Percentiles rank a stretch among this genome's conserved stretches.
These are phyloP conservation scores for Porodaedalea pini DNA, from an alignment of 1,284 basidiomycete species.

Conservation along the genomic window DNA sequence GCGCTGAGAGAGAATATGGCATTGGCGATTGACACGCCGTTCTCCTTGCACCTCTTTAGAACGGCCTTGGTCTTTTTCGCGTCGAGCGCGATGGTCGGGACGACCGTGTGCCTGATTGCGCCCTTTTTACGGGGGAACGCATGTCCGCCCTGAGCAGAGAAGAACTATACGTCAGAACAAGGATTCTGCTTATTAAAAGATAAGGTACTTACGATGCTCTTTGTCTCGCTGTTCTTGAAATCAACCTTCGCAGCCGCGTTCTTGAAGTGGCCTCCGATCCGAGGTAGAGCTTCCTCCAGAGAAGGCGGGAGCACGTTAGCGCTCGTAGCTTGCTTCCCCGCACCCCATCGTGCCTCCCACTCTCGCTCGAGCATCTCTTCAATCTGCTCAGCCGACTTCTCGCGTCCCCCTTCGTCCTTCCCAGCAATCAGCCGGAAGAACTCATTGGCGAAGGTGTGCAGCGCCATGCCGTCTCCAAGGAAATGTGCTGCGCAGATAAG, in stretches of 20 bases:
- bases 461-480: conserved; percentile 75
- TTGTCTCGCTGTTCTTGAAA: conserved; percentile 48
- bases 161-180: conserved; percentile 10
- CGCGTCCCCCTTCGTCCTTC: conserved; percentile 29
- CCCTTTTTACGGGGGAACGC: conserved; percentile 50
- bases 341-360: conserved; percentile 41
- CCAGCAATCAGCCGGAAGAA: conserved; percentile 55
- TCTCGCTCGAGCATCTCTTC: conserved; percentile 42
- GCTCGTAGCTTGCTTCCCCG: conserved; percentile 9
- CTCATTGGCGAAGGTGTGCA: conserved; percentile 72
- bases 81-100: conserved; percentile 60
- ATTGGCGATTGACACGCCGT: conserved; percentile 71
- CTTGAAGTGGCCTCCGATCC: conserved; percentile 36
- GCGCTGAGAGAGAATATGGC: conserved; percentile 74
- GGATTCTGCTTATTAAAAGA: not conserved
- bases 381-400: conserved; percentile 41
- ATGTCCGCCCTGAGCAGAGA: conserved; percentile 55
- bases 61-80: conserved; percentile 52
- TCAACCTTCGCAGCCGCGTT: conserved; percentile 51
- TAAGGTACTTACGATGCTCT: conserved; percentile 41
- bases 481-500: conserved; percentile 71
- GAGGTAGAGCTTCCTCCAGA: conserved; percentile 53
- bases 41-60: conserved; percentile 61
- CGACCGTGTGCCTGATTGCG: conserved; percentile 54
- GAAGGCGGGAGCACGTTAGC: conserved; percentile 42